phyloP scores from a whole-genome alignment of 257 asterid species.

The Fraxinus excelsior region DNA sequence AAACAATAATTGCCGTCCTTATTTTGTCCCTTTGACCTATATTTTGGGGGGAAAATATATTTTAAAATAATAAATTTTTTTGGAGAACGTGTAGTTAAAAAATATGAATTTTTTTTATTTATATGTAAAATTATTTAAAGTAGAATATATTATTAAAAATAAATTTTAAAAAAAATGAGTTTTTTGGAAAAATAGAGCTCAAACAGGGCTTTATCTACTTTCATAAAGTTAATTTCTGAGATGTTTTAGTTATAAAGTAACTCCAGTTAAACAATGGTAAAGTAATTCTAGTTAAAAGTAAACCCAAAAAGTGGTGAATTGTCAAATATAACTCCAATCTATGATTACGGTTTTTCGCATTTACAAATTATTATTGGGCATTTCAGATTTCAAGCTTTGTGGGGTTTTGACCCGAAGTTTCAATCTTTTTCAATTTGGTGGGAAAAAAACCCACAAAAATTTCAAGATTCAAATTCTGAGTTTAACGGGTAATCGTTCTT shows the following conservation, averaged over 20 bases:
- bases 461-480: constrained; percentile 31
- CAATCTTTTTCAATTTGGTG: constrained; percentile 38
- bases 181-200: no score
- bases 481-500: constrained; percentile 24
- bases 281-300: constrained; percentile 25
- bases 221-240: no score
- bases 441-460: constrained; percentile 23
- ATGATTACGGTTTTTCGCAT: constrained; percentile 20
- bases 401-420: constrained; percentile 8
- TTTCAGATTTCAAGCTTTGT: constrained; percentile 8
- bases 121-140: no score
- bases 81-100: no score
- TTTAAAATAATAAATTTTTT: no score
- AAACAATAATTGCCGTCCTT: no score
- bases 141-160: no score
- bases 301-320: constrained; percentile 5
- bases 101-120: no score
- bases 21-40: no score
- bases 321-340: constrained; percentile 16
- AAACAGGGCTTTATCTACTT: no score
- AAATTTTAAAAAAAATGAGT: no score
- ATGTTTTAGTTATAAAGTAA: not conserved
- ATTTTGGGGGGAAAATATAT: no score
- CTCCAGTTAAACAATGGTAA: constrained; percentile 14
- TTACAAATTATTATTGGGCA: constrained; percentile 22